Evolutionary conservation across 1,284 basidiomycete genomes (phyloP), one percentile per base, ranked within the genome.

Genomic region (Mixia osmundae): DNA sequence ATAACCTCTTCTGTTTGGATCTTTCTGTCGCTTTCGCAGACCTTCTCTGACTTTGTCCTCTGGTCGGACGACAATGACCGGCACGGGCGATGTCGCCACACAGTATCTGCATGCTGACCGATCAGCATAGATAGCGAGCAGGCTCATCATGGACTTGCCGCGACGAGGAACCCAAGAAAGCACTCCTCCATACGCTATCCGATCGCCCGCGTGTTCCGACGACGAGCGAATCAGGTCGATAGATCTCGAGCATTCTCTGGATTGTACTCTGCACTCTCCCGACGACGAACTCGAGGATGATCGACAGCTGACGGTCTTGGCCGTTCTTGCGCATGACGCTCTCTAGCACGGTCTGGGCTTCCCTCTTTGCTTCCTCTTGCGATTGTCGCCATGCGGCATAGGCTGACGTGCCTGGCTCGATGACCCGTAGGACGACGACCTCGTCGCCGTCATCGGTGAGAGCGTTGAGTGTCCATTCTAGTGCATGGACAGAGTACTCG

Each of bases 261-360:
- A 95, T 72, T 7, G 79, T 85, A 38, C 76, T 69, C 0, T 79
- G 77, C 5, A 91, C 71, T 43, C 72, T 74, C 23, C 89, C 89
- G 1, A 83, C 78, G 27, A 94, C 77, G 51, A 80, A 87, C 60
- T 95, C 89, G 39, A 95, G 71, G 33, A 91, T 76, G 43, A 95
- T 69, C 0, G 78, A 87, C 24, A 95, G 68, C 73, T 79, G 46
- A 7, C 12, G 23, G 33, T 28, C 28, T 25, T 29, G 31, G 11
- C 18, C 27, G 10, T 36, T 36, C 30, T 43, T 34, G 7, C 15
- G 29, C 33, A 37, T 36, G 14, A 94, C 72, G 20, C 61, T 61
- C n/a, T 65, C 64, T 65, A 95, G 72, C 15, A 95, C 64, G 12
- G 75, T 69, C 36, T 75, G 66, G 0, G 87, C 89, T 41, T 89